These are phyloP conservation scores for Talaromyces adpressus DNA, from an alignment of 495 filamentous ascomycete genomes.

Conservation along the genomic window DNA sequence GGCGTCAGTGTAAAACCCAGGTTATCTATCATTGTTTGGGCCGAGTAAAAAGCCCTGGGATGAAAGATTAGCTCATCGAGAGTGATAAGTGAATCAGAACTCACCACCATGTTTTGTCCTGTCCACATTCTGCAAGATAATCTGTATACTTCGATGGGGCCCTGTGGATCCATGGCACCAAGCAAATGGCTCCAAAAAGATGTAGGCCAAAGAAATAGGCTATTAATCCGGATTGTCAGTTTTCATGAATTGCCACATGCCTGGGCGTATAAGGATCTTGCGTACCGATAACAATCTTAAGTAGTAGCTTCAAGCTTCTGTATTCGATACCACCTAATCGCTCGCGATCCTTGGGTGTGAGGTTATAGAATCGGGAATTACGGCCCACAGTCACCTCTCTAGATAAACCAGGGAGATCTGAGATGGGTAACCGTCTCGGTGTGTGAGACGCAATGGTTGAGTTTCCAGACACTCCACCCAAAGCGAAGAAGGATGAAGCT, in stretches of 20 bases:
- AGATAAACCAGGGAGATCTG: constrained; percentile 13
- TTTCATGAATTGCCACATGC: too few species aligned
- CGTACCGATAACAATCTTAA: constrained; percentile 43
- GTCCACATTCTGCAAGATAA: constrained; percentile 47
- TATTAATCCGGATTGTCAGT: constrained; percentile 7
- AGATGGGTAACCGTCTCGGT: not conserved
- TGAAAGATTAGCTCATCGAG: not conserved
- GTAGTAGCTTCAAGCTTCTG: constrained; percentile 48
- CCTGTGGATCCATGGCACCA: constrained; percentile 64
- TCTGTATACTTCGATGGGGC: constrained; percentile 43
- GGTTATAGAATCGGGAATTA: constrained; percentile 70
- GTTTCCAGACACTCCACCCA: not conserved
- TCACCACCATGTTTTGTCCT: constrained; percentile 64
- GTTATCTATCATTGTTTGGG: constrained; percentile 34
- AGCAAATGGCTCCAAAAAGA: constrained; percentile 52
- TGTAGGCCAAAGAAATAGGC: constrained; percentile 62
- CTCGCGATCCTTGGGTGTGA: constrained; percentile 53
- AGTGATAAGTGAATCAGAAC: constrained; percentile 12
- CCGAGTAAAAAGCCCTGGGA: constrained; percentile 25
- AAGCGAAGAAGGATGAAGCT: not conserved
- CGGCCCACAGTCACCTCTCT: constrained; percentile 58
- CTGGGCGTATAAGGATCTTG: not conserved
- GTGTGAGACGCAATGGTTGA: not conserved
- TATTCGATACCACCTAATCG: constrained; percentile 59
- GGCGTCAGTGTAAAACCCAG: constrained; percentile 68